Evolutionary conservation across 768 basidiomycete species (phyloP).

Genomic region (Tulasnella sp.): DNA sequence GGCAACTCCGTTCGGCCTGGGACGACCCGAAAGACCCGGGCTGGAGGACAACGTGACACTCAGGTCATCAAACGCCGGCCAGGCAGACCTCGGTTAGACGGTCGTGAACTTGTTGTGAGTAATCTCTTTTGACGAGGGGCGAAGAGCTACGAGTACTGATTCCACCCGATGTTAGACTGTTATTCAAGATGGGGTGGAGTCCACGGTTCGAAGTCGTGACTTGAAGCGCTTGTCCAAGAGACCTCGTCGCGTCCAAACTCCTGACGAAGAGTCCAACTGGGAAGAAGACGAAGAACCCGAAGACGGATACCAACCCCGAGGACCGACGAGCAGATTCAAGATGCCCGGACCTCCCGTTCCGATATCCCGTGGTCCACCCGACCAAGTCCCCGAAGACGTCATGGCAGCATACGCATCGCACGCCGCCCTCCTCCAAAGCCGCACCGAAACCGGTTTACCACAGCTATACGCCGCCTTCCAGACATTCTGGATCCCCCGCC

Average conservation of each 20-base stretch:
- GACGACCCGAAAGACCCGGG: not conserved
- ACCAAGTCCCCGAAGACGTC: not conserved
- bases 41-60: not conserved
- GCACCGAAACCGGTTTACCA: conserved; percentile 5
- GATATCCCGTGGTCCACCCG: not conserved
- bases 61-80: not conserved
- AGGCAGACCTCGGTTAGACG: not conserved
- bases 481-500: conserved; percentile 17
- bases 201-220: not conserved
- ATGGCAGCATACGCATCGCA: conserved; percentile 6
- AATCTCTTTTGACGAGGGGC: not conserved
- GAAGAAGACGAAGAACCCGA: not conserved
- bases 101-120: not conserved
- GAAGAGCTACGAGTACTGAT: not conserved
- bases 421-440: conserved; percentile 1
- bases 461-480: conserved; percentile 1
- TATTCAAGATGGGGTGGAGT: not conserved
- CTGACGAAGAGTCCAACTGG: not conserved
- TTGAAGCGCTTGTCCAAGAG: not conserved
- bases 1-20: not conserved
- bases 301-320: not conserved
- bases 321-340: not conserved
- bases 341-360: not conserved
- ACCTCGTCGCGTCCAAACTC: not conserved
- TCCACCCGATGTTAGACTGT: not conserved